A percentile compares a stretch with the other conserved stretches of the same genome.
Conservation (phyloP, 139 green algal genomes). For the Mychonastes homosphaera region DNA sequence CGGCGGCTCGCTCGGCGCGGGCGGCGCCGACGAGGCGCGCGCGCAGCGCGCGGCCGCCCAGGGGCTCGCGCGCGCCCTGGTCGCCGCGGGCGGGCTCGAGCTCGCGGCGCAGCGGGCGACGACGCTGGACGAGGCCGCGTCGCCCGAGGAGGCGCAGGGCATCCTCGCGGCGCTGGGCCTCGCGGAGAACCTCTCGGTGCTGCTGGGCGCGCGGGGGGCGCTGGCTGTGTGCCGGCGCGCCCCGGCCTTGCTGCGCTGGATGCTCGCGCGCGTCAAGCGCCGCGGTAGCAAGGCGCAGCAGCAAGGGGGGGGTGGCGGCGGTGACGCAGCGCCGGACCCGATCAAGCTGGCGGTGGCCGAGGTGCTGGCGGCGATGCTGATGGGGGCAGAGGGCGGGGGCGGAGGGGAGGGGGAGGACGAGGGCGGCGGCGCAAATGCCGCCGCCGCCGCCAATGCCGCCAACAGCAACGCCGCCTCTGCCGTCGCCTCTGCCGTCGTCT, state of each 20-base stretch:
- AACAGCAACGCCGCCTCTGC: slow-evolving; percentile 31
- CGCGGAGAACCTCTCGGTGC: slow-evolving; percentile 64
- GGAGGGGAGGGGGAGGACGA: too few species aligned
- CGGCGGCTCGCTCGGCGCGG: background rate
- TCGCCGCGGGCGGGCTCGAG: slow-evolving; percentile 56
- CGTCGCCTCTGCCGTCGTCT: too few species aligned
- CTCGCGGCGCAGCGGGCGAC: slow-evolving; percentile 58
- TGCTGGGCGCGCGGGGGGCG: slow-evolving; percentile 30
- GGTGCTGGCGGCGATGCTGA: too few species aligned
- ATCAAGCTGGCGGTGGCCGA: too few species aligned
- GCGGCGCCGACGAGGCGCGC: background rate
- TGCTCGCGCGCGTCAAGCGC: slow-evolving; percentile 59
- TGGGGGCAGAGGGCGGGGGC: too few species aligned
- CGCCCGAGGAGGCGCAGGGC: slow-evolving; percentile 63
- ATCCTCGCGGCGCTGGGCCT: slow-evolving; percentile 67
- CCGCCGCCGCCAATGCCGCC: too few species aligned
- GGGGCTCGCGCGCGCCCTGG: slow-evolving; percentile 55
- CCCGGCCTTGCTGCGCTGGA: slow-evolving; percentile 72
- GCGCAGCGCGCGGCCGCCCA: slow-evolving; percentile 49
- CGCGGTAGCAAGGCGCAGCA: slow-evolving; percentile 73
- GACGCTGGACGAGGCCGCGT: slow-evolving; percentile 49
- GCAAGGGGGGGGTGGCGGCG: too few species aligned
- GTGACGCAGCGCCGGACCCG: too few species aligned
- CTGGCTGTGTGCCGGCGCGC: slow-evolving; percentile 38
- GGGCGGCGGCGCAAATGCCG: too few species aligned